Evolutionary conservation across 768 basidiomycete genomes (phyloP).

Genomic region (Amanita pallidorosea): DNA sequence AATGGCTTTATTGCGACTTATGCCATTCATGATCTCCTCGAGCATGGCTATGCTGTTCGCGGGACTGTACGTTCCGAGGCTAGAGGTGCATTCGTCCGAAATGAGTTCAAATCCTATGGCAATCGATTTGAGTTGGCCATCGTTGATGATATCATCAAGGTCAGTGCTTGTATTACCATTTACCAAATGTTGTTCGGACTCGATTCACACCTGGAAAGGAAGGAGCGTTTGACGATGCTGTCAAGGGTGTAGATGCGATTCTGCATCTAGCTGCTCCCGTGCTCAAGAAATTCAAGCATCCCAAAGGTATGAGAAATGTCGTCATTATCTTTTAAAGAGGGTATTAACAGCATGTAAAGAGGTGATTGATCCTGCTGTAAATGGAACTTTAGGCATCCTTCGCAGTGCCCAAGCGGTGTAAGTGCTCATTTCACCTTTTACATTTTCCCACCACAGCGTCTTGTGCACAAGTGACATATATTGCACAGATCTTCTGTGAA

Average conservation of each 20-base stretch:
- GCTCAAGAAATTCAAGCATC: constrained; percentile 30
- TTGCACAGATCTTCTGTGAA: constrained; percentile 29
- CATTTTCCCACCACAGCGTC: not conserved
- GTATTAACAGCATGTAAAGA: constrained; percentile 22
- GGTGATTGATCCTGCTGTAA: constrained; percentile 26
- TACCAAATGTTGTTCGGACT: not conserved
- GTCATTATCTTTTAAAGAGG: not conserved
- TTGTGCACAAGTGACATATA: too few relatives aligned
- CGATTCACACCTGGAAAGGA: constrained; percentile 21
- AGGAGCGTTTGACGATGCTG: constrained; percentile 69
- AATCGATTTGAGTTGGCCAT: constrained; percentile 53
- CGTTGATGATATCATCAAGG: constrained; percentile 54
- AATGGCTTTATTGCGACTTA: constrained; percentile 53
- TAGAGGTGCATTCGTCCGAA: constrained; percentile 47
- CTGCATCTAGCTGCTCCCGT: constrained; percentile 62
- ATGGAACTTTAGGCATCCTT: not conserved
- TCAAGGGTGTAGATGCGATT: constrained; percentile 66
- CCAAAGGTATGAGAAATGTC: constrained; percentile 16
- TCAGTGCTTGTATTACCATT: not conserved
- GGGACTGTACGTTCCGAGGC: constrained; percentile 53
- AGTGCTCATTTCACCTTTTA: constrained; percentile 19
- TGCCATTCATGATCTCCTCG: constrained; percentile 44
- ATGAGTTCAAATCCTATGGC: constrained; percentile 41
- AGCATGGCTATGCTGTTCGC: constrained; percentile 51
- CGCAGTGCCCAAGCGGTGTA: constrained; percentile 27